A percentile compares a stretch with the other conserved stretches of the same genome.
phyloP scores from a whole-genome alignment of 192 early-diverging fungal species.

The Rhizoclosmatium globosum region DNA sequence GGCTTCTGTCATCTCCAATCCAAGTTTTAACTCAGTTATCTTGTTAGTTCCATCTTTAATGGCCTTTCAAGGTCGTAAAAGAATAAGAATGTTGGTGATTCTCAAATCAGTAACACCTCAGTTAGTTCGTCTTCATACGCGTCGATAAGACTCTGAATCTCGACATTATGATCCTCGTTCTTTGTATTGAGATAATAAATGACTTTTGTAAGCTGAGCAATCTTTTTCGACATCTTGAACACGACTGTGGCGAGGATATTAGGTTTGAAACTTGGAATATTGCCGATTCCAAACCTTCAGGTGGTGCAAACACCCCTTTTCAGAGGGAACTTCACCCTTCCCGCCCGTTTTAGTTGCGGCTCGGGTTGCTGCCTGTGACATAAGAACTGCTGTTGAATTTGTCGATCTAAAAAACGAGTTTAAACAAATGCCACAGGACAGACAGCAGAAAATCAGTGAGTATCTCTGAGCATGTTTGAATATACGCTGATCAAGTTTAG shows the following conservation, averaged over 20 bases:
- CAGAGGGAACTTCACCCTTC: background rate
- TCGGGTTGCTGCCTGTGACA: background rate
- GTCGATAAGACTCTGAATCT: conserved; percentile 56
- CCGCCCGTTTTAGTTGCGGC: background rate
- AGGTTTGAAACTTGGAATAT: background rate
- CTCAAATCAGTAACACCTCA: conserved; percentile 38
- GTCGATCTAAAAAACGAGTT: background rate
- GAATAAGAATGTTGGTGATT: too few species aligned
- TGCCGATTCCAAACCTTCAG: conserved; percentile 17
- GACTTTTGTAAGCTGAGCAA: conserved; percentile 68
- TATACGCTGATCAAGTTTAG: background rate
- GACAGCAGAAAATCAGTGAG: conserved; percentile 32
- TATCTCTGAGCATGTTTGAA: background rate
- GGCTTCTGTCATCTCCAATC: conserved; percentile 49
- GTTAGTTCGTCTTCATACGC: conserved; percentile 59
- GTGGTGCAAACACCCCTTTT: conserved; percentile 36
- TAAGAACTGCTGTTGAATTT: background rate
- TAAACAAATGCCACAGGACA: conserved; percentile 8
- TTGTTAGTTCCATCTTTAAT: conserved; percentile 42
- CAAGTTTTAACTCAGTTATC: conserved; percentile 11
- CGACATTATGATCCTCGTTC: conserved; percentile 61
- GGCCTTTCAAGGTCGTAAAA: background rate
- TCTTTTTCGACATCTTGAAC: conserved; percentile 67
- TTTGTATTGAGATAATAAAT: conserved; percentile 71
- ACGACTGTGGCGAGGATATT: conserved; percentile 29